These are phyloP conservation scores for Stropharia rugosoannulata DNA, from an alignment of 768 basidiomycete genomes.

Conservation along the genomic window DNA sequence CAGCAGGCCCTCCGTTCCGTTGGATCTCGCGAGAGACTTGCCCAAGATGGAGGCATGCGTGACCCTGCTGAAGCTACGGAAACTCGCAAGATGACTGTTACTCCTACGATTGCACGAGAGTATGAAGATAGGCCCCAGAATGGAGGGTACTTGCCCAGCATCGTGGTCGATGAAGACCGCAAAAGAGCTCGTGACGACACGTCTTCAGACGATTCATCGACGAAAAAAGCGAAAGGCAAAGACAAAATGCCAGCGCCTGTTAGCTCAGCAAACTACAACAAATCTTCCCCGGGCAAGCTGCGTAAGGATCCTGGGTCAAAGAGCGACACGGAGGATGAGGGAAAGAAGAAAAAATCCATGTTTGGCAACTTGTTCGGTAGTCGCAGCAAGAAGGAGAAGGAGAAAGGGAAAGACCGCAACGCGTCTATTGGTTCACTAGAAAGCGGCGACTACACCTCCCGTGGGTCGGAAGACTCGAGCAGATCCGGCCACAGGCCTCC, in stretches of 20 bases:
- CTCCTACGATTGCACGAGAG: slow-evolving; percentile 74
- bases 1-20: slow-evolving; percentile 40
- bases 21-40: slow-evolving; percentile 48
- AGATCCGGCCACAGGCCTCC: slow-evolving; percentile 41
- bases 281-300: slow-evolving; percentile 34
- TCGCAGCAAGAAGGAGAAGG: slow-evolving; percentile 72
- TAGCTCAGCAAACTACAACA: slow-evolving; percentile 37
- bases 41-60: slow-evolving; percentile 17
- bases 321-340: slow-evolving; percentile 30
- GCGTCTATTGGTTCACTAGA: slow-evolving; percentile 50
- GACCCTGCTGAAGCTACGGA: slow-evolving; percentile 73
- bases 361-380: slow-evolving; percentile 71
- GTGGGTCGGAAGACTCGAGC: slow-evolving; percentile 65
- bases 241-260: slow-evolving; percentile 49
- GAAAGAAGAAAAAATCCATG: slow-evolving; percentile 73
- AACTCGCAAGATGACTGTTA: slow-evolving; percentile 75
- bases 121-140: slow-evolving; percentile 29
- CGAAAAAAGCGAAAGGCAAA: slow-evolving; percentile 51
- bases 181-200: slow-evolving; percentile 52
- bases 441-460: slow-evolving; percentile 39
- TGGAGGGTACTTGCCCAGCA: slow-evolving; percentile 31
- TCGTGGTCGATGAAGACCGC: slow-evolving; percentile 31
- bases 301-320: slow-evolving; percentile 38
- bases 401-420: slow-evolving; percentile 39
- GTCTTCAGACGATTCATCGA: slow-evolving; percentile 29